phyloP scores from a whole-genome alignment of 805 yeast genomes.

The Cyberlindnera maritima region DNA sequence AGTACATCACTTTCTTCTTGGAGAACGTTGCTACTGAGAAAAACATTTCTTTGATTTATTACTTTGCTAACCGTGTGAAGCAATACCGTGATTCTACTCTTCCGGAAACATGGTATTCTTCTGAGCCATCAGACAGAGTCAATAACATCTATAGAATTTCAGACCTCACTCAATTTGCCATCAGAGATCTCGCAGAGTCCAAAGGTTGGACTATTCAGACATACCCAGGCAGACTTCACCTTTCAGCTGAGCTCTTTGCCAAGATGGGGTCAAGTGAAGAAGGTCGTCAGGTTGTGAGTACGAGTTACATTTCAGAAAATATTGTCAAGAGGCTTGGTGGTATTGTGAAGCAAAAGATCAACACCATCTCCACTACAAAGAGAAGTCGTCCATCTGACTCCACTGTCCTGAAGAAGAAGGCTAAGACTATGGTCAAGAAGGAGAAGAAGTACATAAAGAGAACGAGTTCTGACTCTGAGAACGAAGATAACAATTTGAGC shows the following conservation, averaged over 20 bases:
- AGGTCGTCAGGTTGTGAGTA: conserved; percentile 55
- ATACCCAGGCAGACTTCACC: conserved; percentile 75
- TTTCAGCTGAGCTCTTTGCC: conserved; percentile 69
- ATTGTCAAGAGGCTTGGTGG: conserved; percentile 36
- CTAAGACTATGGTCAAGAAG: conserved; percentile 6
- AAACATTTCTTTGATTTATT: conserved; percentile 70
- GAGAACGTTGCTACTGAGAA: conserved; percentile 58
- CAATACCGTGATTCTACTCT: conserved; percentile 61
- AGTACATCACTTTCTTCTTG: conserved; percentile 58
- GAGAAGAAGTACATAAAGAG: conserved; percentile 8
- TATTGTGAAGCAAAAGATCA: conserved; percentile 33
- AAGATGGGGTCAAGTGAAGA: conserved; percentile 56
- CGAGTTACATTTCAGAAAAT: conserved; percentile 52
- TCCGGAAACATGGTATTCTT: conserved; percentile 15
- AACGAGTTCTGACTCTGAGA: conserved; percentile 18
- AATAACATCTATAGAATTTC: conserved; percentile 57
- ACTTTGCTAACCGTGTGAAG: conserved; percentile 74
- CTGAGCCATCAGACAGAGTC: conserved; percentile 34
- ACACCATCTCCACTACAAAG: conserved; percentile 24
- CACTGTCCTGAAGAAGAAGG: conserved; percentile 20
- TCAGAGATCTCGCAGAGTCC: conserved; percentile 54
- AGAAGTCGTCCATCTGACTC: conserved; percentile 12
- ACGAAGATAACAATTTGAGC: conserved; percentile 24
- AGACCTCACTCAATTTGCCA: conserved; percentile 67
- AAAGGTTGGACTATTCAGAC: conserved; percentile 70